phyloP scores from a whole-genome alignment of 768 basidiomycete genomes.

The Hemileccinum rubropunctum region DNA sequence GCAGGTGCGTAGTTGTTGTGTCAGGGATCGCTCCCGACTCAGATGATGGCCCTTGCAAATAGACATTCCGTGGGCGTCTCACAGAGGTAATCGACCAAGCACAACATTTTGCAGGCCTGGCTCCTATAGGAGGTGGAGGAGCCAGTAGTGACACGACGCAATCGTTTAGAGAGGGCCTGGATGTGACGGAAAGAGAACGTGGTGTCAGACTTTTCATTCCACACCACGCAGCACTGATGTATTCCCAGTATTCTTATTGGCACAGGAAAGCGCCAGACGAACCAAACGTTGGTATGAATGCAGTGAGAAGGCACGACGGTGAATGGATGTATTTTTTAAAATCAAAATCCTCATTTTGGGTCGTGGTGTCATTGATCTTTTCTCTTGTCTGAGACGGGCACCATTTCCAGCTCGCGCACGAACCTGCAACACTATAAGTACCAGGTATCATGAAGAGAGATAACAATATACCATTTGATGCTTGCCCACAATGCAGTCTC shows the following conservation, averaged over 20 bases:
- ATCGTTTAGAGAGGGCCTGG: slow-evolving; percentile 86
- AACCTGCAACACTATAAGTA: slow-evolving; percentile 46
- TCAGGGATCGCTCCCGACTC: neutral
- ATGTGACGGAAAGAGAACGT: slow-evolving; percentile 91
- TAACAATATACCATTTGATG: slow-evolving; percentile 65
- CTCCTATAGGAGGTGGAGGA: slow-evolving; percentile 52
- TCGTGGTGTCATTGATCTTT: slow-evolving; percentile 22
- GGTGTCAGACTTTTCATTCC: slow-evolving; percentile 32
- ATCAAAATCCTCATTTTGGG: neutral
- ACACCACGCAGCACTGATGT: slow-evolving; percentile 5
- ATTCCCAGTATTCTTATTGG: slow-evolving; percentile 72
- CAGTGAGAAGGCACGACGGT: slow-evolving; percentile 53
- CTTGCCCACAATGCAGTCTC: slow-evolving; percentile 72
- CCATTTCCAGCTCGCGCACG: slow-evolving; percentile 56
- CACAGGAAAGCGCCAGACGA: slow-evolving; percentile 75
- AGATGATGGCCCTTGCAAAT: slow-evolving; percentile 4
- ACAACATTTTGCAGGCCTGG: slow-evolving; percentile 79
- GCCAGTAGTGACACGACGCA: slow-evolving; percentile 60
- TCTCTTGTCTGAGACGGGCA: slow-evolving; percentile 25
- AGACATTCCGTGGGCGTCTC: slow-evolving; percentile 78
- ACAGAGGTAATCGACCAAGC: slow-evolving; percentile 84
- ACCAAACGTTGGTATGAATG: slow-evolving; percentile 87
- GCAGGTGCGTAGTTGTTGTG: slow-evolving; percentile 42
- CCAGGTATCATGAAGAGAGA: neutral
- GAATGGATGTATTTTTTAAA: slow-evolving; percentile 12